Conservation (phyloP, 2,329 filamentous ascomycete genomes). For the Penicillium sp. region DNA sequence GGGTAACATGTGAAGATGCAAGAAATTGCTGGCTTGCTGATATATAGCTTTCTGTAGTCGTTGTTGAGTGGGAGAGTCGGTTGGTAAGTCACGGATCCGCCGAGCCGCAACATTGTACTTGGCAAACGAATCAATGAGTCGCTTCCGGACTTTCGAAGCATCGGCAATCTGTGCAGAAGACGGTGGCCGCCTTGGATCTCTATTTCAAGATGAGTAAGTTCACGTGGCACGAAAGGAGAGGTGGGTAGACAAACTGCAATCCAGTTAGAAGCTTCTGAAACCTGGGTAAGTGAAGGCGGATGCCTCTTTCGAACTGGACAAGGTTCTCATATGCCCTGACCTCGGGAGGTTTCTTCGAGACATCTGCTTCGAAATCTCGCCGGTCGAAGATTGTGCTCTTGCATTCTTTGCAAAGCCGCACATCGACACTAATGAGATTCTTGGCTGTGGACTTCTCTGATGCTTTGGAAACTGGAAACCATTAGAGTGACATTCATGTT, state of each 20-base stretch:
- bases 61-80: constrained; percentile 72
- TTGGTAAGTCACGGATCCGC: constrained; percentile 78
- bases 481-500: constrained; percentile 24
- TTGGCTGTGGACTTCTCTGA: constrained; percentile 52
- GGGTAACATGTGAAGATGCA: constrained; percentile 90
- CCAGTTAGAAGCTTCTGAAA: constrained; percentile 79
- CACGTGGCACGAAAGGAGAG: background rate
- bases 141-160: constrained; percentile 85
- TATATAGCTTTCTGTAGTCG: constrained; percentile 82
- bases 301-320: constrained; percentile 85
- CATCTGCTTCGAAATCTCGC: constrained; percentile 76
- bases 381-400: constrained; percentile 73
- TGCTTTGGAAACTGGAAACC: constrained; percentile 43
- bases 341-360: constrained; percentile 72
- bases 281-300: constrained; percentile 77
- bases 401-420: constrained; percentile 93
- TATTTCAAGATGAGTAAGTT: constrained; percentile 31
- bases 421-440: constrained; percentile 72
- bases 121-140: constrained; percentile 84
- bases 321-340: constrained; percentile 83
- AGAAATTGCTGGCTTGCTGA: constrained; percentile 78
- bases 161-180: constrained; percentile 76
- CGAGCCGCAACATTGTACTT: constrained; percentile 86
- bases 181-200: constrained; percentile 69
- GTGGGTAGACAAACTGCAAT: constrained; percentile 62